phyloP scores from a whole-genome alignment of 106 monocot genomes.

The Dioscorea alata region DNA sequence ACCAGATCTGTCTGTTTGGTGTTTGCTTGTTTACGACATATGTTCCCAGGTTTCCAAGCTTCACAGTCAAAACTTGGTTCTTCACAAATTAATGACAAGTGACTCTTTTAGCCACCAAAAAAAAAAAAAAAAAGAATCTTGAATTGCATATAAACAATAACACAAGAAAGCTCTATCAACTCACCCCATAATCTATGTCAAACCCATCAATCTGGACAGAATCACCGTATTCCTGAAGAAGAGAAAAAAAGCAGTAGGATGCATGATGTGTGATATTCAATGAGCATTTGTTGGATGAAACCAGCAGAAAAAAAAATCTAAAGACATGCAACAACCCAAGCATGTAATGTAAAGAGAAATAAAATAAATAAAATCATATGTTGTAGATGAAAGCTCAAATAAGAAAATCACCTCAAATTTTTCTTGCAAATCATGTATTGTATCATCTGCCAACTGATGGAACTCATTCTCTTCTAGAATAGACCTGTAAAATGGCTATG shows the following conservation, averaged over 20 bases:
- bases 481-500: constrained; percentile 19
- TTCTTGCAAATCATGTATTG: constrained; percentile 64
- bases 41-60: constrained; percentile 74
- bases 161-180: constrained; percentile 5
- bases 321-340: too few relatives aligned
- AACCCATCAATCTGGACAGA: constrained; percentile 81
- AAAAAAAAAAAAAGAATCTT: neutral
- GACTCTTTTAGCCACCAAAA: neutral
- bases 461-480: constrained; percentile 64
- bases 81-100: constrained; percentile 16
- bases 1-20: constrained; percentile 95
- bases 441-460: constrained; percentile 65
- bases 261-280: too few relatives aligned
- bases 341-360: too few relatives aligned
- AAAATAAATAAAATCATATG: too few relatives aligned
- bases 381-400: neutral
- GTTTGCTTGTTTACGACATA: constrained; percentile 99
- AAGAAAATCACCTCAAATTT: constrained; percentile 61
- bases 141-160: neutral
- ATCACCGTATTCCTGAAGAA: constrained; percentile 84
- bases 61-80: constrained; percentile 95
- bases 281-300: too few relatives aligned
- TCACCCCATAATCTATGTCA: constrained; percentile 98
- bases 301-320: too few relatives aligned
- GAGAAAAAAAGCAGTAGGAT: neutral